Conservation (phyloP, 202 grass and related monocot genomes). For the Brachypodium distachyon region DNA sequence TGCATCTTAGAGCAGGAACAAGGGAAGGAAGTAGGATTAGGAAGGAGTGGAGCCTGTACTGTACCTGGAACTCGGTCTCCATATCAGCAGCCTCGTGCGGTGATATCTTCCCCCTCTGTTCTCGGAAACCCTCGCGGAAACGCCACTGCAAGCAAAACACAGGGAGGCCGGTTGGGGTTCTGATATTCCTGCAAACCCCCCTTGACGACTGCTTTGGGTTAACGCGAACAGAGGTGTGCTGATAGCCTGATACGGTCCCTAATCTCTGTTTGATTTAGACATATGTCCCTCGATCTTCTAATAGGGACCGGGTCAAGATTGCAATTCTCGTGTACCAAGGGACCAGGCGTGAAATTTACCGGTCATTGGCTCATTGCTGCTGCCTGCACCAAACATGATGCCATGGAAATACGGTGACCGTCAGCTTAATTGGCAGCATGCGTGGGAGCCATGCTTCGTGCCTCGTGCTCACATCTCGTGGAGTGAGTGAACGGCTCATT, state of each 20-base stretch:
- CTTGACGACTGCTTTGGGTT: neutral
- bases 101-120: neutral
- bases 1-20: neutral
- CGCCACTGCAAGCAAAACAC: neutral
- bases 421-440: too few species aligned
- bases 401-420: neutral
- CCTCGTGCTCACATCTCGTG: too few species aligned
- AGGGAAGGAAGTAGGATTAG: neutral
- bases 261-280: neutral
- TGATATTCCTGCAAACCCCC: too few species aligned
- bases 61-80: conserved; percentile 42
- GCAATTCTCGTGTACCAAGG: neutral
- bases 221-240: neutral
- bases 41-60: neutral
- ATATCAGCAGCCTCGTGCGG: neutral
- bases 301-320: neutral
- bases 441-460: too few species aligned
- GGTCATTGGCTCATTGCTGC: neutral
- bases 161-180: neutral
- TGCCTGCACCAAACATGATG: conserved; percentile 16
- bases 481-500: too few species aligned
- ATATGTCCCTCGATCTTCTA: neutral
- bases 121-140: neutral
- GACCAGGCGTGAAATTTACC: neutral
- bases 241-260: neutral